Percentiles rank a stretch among this genome's conserved stretches.
Evolutionary conservation across 2,329 filamentous ascomycete genomes (phyloP).

Genomic region (Leptosphaerulina australis): DNA sequence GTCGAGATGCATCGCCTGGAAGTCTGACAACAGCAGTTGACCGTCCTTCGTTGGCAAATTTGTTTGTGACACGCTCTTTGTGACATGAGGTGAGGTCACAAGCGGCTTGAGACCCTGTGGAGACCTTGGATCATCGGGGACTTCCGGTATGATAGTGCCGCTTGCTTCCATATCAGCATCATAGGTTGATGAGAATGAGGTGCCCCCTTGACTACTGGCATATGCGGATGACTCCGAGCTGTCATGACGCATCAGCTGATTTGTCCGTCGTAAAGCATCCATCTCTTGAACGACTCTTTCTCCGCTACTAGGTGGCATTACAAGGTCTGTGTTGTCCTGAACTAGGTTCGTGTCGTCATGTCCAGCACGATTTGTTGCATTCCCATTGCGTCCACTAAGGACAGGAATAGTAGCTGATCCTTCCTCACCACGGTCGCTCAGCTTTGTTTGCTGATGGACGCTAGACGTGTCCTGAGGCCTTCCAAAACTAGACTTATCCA

Average conservation of each 20-base stretch:
- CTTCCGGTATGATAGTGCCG: slow-evolving; percentile 50
- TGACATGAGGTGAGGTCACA: slow-evolving; percentile 22
- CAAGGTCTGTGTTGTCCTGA: slow-evolving; percentile 22
- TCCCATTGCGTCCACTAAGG: slow-evolving; percentile 8
- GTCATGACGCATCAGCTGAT: slow-evolving; percentile 49
- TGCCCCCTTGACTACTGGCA: slow-evolving; percentile 38
- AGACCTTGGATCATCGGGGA: slow-evolving; percentile 33
- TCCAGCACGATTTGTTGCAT: slow-evolving; percentile 7
- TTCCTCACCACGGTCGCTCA: slow-evolving; percentile 32
- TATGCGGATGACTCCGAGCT: slow-evolving; percentile 50
- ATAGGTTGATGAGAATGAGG: slow-evolving; percentile 36
- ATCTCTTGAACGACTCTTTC: slow-evolving; percentile 48
- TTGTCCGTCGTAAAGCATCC: slow-evolving; percentile 48
- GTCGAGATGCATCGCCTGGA: slow-evolving; percentile 43
- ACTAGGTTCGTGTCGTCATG: slow-evolving; percentile 18
- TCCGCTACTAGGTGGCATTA: slow-evolving; percentile 31
- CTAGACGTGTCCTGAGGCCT: slow-evolving; percentile 18
- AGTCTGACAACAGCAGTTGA: slow-evolving; percentile 46
- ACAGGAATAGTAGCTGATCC: slow-evolving; percentile 39
- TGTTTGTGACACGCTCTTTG: slow-evolving; percentile 35
- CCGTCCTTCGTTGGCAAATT: slow-evolving; percentile 36
- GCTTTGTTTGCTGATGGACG: slow-evolving; percentile 14
- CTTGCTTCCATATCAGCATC: slow-evolving; percentile 50
- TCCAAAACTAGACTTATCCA: slow-evolving; percentile 44
- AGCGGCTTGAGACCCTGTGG: slow-evolving; percentile 30